A percentile compares a stretch with the other conserved stretches of the same genome.
phyloP scores from a whole-genome alignment of 73 alveolate species.

The Diophrys sp. region DNA sequence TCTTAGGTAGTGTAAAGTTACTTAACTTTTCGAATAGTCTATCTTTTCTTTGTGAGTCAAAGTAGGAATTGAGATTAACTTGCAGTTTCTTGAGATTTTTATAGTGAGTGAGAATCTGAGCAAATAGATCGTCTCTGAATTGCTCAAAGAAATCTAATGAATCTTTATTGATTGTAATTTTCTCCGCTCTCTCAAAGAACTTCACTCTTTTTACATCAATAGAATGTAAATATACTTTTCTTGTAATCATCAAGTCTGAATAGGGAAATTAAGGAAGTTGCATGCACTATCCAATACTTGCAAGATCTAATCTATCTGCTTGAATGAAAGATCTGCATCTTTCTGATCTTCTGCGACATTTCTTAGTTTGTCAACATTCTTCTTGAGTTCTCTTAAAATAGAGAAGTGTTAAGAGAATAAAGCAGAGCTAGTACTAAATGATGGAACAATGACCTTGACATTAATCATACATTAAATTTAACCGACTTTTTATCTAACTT shows the following conservation, averaged over 20 bases:
- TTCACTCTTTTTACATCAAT: conserved; percentile 36
- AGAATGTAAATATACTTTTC: conserved; percentile 37
- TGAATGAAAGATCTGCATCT: conserved; percentile 52
- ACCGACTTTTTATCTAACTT: not conserved
- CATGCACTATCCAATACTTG: conserved; percentile 48
- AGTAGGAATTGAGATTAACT: conserved; percentile 33
- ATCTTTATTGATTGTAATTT: conserved; percentile 44
- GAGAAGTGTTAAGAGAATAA: conserved; percentile 51
- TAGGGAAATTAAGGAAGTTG: conserved; percentile 55
- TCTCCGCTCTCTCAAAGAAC: conserved; percentile 58
- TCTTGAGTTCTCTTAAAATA: conserved; percentile 49
- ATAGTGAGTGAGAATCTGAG: conserved; percentile 51
- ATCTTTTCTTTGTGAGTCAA: conserved; percentile 50
- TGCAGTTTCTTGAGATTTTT: conserved; percentile 32
- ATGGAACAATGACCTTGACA: conserved; percentile 42
- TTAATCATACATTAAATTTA: conserved; percentile 11
- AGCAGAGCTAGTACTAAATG: conserved; percentile 48
- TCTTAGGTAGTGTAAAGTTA: conserved; percentile 14
- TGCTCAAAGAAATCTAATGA: conserved; percentile 28
- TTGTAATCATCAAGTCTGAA: conserved; percentile 23
- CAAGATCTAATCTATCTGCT: conserved; percentile 10
- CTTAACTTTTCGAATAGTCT: conserved; percentile 31
- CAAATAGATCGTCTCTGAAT: conserved; percentile 41
- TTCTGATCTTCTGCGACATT: conserved; percentile 28
- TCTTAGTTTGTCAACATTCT: conserved; percentile 42